Percentiles rank a stretch among this genome's conserved stretches.
phyloP scores from a whole-genome alignment of 129 eudicot species.

The Dittrichia graveolens region DNA sequence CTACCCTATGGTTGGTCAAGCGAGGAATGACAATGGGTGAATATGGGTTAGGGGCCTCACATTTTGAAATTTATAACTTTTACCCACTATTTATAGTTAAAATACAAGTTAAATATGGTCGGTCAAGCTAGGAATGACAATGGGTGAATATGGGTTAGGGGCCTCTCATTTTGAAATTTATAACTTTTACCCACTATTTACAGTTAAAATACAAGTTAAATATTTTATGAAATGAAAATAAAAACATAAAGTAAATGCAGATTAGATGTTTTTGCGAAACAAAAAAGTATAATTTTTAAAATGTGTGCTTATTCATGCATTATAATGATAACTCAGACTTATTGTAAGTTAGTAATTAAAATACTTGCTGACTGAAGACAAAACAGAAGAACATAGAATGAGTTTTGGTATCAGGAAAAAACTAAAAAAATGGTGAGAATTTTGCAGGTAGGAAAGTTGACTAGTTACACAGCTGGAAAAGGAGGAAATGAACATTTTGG shows the following conservation, averaged over 20 bases:
- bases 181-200: too few relatives aligned
- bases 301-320: not conserved
- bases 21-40: too few relatives aligned
- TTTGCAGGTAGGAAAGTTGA: slow-evolving; percentile 78
- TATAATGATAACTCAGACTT: not conserved
- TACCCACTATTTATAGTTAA: not conserved
- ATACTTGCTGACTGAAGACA: not conserved
- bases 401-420: not conserved
- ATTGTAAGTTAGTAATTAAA: too few relatives aligned
- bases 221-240: not conserved
- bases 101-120: not conserved
- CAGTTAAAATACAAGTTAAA: not conserved
- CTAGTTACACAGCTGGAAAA: slow-evolving; percentile 63
- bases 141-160: too few relatives aligned
- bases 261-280: not conserved
- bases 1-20: too few relatives aligned
- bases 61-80: too few relatives aligned
- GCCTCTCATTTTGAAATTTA: too few relatives aligned
- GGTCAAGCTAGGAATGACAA: too few relatives aligned
- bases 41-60: too few relatives aligned
- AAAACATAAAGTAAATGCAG: not conserved
- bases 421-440: not conserved
- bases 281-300: not conserved
- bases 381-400: not conserved
- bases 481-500: slow-evolving; percentile 64